These are phyloP conservation scores for Trichoderma breve DNA, from an alignment of 2,329 filamentous ascomycete genomes.

Conservation along the genomic window DNA sequence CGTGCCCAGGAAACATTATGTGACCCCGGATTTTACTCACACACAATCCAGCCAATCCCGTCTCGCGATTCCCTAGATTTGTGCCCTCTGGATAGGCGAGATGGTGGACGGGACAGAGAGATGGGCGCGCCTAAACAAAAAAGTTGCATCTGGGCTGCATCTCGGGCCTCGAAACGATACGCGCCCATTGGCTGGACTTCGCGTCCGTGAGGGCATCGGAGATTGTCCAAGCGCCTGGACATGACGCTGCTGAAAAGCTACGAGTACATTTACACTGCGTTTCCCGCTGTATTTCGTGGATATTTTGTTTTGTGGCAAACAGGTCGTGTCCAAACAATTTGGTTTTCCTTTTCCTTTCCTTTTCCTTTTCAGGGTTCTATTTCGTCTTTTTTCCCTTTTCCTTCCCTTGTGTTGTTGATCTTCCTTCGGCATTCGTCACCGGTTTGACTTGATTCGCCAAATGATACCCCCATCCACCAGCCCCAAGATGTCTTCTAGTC, in stretches of 20 bases:
- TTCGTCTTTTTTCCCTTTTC: neutral
- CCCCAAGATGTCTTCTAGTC: constrained; percentile 29
- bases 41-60: neutral
- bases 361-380: neutral
- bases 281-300: neutral
- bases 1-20: neutral
- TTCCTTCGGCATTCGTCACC: neutral
- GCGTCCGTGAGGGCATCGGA: neutral
- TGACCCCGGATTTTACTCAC: neutral
- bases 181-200: neutral
- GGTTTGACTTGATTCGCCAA: neutral
- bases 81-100: neutral
- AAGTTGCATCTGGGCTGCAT: neutral
- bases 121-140: neutral
- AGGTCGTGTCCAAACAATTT: constrained; percentile 7
- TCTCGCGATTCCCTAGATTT: neutral
- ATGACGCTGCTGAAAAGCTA: neutral
- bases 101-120: neutral
- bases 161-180: neutral
- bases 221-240: constrained; percentile 1
- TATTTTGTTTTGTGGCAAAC: neutral
- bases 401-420: neutral
- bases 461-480: neutral
- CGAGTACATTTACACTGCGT: constrained; percentile 7
- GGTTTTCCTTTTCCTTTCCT: neutral